Evolutionary conservation across 768 basidiomycete species (phyloP).

Genomic region (Hebeloma cylindrosporum): DNA sequence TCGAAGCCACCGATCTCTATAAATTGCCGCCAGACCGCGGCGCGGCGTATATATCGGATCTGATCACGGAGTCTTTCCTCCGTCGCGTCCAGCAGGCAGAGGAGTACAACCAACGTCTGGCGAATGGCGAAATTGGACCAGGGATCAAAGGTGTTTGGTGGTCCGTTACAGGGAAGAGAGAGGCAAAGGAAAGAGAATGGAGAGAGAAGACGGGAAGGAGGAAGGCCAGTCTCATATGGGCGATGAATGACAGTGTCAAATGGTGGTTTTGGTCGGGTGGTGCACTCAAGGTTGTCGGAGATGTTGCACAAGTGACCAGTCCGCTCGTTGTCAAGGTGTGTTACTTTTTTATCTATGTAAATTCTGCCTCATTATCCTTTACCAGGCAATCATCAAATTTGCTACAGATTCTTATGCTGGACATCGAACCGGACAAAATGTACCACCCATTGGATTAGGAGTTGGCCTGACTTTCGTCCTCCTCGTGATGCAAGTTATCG

Average conservation of each 20-base stretch:
- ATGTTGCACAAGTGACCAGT: conserved; percentile 70
- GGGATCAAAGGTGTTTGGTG: conserved; percentile 58
- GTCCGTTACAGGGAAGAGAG: conserved; percentile 52
- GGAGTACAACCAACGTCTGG: conserved; percentile 71
- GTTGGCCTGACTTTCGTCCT: conserved; percentile 77
- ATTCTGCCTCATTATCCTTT: neutral
- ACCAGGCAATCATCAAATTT: conserved; percentile 70
- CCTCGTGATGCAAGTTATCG: conserved; percentile 62
- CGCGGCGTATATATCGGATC: conserved; percentile 58
- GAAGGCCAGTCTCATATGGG: conserved; percentile 60
- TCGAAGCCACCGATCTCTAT: conserved; percentile 81
- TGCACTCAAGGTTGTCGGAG: conserved; percentile 56
- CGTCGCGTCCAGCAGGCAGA: conserved; percentile 53
- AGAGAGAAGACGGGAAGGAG: conserved; percentile 60
- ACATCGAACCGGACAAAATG: conserved; percentile 35
- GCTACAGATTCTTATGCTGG: conserved; percentile 58
- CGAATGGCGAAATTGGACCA: conserved; percentile 61
- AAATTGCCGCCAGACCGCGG: conserved; percentile 66
- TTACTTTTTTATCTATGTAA: neutral
- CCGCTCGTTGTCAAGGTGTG: conserved; percentile 79
- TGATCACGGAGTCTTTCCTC: conserved; percentile 66
- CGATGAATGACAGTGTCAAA: conserved; percentile 75
- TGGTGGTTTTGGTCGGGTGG: conserved; percentile 82
- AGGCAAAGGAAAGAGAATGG: conserved; percentile 62
- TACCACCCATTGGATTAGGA: conserved; percentile 52